These are phyloP conservation scores for Turritis glabra DNA, from an alignment of 345 rosid genomes.

Conservation along the genomic window DNA sequence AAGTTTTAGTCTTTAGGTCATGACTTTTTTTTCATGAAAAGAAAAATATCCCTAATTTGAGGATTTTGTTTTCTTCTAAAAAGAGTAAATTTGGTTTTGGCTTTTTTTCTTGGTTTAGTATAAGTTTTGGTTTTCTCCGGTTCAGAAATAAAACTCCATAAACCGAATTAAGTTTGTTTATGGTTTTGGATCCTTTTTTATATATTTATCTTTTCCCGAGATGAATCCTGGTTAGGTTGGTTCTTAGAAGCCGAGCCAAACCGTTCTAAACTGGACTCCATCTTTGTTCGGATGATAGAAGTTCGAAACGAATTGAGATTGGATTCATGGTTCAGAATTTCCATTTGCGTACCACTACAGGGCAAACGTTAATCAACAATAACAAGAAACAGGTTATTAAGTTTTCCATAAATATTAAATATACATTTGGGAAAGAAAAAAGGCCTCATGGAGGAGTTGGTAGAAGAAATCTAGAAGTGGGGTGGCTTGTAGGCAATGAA, in stretches of 20 bases:
- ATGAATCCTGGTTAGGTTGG: not conserved
- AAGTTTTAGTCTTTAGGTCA: not conserved
- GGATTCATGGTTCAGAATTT: too few relatives aligned
- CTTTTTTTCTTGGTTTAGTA: conserved; percentile 21
- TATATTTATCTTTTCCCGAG: not conserved
- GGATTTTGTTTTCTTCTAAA: not conserved
- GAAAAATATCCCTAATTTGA: not conserved
- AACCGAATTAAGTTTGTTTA: not conserved
- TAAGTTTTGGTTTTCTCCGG: not conserved
- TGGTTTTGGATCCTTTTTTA: too few relatives aligned
- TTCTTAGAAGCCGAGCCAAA: not conserved
- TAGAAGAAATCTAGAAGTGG: too few relatives aligned
- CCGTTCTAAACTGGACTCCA: not conserved
- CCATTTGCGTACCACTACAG: too few relatives aligned
- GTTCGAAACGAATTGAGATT: not conserved
- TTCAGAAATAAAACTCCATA: not conserved
- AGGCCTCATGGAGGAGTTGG: too few relatives aligned
- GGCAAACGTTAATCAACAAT: too few relatives aligned
- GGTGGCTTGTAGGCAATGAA: too few relatives aligned
- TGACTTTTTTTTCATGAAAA: not conserved
- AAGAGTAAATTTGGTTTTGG: not conserved
- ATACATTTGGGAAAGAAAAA: too few relatives aligned
- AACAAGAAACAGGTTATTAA: too few relatives aligned
- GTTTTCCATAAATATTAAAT: too few relatives aligned
- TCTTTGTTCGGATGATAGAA: not conserved